Conservation (phyloP, 2,329 filamentous ascomycete species). For the Trichophyton verrucosum region DNA sequence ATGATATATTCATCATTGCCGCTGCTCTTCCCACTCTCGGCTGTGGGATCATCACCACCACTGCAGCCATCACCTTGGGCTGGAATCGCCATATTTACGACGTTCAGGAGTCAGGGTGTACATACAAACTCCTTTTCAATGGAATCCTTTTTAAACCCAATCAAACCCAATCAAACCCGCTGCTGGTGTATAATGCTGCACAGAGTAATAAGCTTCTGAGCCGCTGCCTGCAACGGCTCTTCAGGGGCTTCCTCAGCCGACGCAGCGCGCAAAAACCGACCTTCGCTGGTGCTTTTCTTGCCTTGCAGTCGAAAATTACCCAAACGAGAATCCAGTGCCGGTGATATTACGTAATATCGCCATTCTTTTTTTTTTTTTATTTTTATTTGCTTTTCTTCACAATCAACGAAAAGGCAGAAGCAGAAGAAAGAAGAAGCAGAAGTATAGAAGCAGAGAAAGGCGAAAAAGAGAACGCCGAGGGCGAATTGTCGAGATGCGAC, state of each 20-base stretch:
- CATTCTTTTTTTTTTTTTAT: too few relatives aligned
- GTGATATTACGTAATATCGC: background rate
- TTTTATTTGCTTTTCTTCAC: background rate
- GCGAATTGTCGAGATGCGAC: too few relatives aligned
- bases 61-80: background rate
- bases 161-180: background rate
- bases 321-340: background rate
- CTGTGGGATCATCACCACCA: background rate
- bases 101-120: background rate
- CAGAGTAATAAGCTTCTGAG: background rate
- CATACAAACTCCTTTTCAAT: background rate
- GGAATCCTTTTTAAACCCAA: background rate
- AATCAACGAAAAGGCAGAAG: too few relatives aligned
- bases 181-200: background rate
- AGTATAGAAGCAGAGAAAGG: too few relatives aligned
- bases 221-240: too few relatives aligned
- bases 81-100: conserved; percentile 1
- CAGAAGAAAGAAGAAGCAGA: too few relatives aligned
- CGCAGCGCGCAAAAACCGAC: background rate
- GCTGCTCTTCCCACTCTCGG: background rate
- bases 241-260: too few relatives aligned
- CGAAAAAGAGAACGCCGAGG: too few relatives aligned
- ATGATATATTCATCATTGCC: background rate
- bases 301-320: background rate
- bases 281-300: background rate